Conservation (phyloP, 2,329 filamentous ascomycete species). For the Immersiporthe knoxdaviesiana region DNA sequence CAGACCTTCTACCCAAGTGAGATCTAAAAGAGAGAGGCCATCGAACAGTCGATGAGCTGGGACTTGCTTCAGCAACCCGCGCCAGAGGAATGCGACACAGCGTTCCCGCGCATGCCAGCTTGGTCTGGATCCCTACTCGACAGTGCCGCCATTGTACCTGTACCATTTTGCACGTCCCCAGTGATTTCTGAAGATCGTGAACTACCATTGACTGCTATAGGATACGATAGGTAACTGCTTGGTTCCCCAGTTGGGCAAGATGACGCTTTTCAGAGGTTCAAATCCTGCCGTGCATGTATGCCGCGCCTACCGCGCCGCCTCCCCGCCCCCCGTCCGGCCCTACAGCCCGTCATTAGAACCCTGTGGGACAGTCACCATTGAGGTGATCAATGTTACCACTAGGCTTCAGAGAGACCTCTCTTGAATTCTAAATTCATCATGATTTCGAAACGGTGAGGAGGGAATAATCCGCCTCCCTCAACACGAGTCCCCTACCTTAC, state of each 20-base stretch:
- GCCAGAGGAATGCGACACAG: neutral
- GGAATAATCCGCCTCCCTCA: neutral
- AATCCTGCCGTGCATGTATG: no score
- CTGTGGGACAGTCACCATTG: no score
- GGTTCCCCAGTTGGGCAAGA: neutral
- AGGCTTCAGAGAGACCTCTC: no score
- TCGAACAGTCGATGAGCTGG: neutral
- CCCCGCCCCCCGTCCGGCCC: no score
- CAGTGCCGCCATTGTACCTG: neutral
- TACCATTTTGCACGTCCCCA: neutral
- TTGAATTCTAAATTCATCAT: no score
- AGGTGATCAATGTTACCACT: no score
- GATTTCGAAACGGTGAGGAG: neutral
- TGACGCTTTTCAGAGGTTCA: neutral
- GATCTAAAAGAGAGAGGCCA: neutral
- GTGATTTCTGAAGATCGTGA: neutral
- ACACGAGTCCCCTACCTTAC: neutral
- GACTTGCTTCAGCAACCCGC: neutral
- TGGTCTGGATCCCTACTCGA: neutral
- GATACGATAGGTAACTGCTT: no score
- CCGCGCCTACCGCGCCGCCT: no score
- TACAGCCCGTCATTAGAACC: no score
- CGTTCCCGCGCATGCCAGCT: neutral
- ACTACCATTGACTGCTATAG: no score
- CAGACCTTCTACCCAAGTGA: no score